Evolutionary conservation across 2,329 filamentous ascomycete species (phyloP).

Genomic region (Akanthomyces muscarius): DNA sequence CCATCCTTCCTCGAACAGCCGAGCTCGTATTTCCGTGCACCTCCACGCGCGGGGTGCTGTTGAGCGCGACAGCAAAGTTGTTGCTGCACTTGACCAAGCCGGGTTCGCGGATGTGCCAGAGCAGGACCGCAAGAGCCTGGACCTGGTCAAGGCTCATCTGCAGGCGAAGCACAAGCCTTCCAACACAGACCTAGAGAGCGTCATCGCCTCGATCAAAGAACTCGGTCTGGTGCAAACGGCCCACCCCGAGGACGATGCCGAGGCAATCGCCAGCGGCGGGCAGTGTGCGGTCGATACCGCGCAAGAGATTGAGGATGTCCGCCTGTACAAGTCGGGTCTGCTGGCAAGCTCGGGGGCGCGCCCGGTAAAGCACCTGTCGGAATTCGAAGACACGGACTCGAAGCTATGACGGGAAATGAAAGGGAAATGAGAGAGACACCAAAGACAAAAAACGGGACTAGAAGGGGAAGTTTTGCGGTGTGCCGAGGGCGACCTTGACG

Average conservation of each 20-base stretch:
- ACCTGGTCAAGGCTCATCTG: conserved; percentile 49
- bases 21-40: conserved; percentile 83
- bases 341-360: conserved; percentile 67
- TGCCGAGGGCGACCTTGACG: neutral
- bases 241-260: conserved; percentile 29
- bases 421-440: neutral
- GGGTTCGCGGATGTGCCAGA: conserved; percentile 32
- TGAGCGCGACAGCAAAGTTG: conserved; percentile 43
- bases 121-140: conserved; percentile 46
- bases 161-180: conserved; percentile 44
- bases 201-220: conserved; percentile 44
- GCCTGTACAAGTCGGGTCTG: conserved; percentile 74
- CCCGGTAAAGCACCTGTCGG: conserved; percentile 69
- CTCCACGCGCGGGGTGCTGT: conserved; percentile 66
- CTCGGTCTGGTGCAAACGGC: conserved; percentile 39
- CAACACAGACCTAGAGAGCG: conserved; percentile 45
- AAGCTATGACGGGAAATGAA: conserved; percentile 58
- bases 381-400: conserved; percentile 80
- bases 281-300: conserved; percentile 39
- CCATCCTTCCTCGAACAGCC: conserved; percentile 63
- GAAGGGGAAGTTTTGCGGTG: neutral
- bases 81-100: conserved; percentile 36
- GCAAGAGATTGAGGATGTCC: conserved; percentile 69
- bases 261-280: conserved; percentile 41
- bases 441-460: neutral